Evolutionary conservation across 139 green algal species (phyloP), one percentile per base, ranked within the genome.

Genomic region (Klebsormidium nitens): DNA sequence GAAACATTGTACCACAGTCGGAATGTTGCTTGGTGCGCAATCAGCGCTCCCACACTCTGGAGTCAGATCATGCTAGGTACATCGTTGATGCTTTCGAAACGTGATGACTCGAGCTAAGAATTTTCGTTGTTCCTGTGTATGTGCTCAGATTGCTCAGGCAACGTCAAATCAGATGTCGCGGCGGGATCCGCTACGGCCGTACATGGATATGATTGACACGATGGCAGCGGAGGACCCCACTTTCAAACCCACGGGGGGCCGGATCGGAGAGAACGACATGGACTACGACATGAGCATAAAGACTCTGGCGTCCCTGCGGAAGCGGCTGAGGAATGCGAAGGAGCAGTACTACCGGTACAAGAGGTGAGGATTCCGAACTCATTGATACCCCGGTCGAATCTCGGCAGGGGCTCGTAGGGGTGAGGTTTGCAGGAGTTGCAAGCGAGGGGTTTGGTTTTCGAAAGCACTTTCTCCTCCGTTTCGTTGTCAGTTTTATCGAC

Each of bases 141-240:
- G 17, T 71, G 28, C 42, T 38, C 71, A 78, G 71, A 72, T 78
- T 28, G 65, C 66, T 29, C 63, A 73, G 29, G 48, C 63, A 0
- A 74, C 72, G 34, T 79, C 72, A 11, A 73, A 71, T 29, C 84
- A 91, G 78, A 91, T 96, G 81, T 71, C 87, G 29, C 79, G 87
- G 0, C 75, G 82, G 17, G 88, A 95, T 70, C 70, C 82, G 0
- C 71, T 96, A 68, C 72, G 82, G 0, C 78, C 81, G 39, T 84
- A 85, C 81, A 92, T 92, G 82, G 85, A 95, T 50, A 75, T 86
- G 3, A 85, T 94, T 36, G 80, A 85, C 29, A 69, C 71, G 5
- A 62, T 71, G 59, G 72, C 72, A 28, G 36, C 23, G 35, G 64
- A 80, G 50, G 66, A 76, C 0, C 19, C 46, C 14, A 61, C 38